A percentile compares a stretch with the other conserved stretches of the same genome.
These are phyloP conservation scores for Phialophora verrucosa DNA, from an alignment of 2,329 filamentous ascomycete genomes.

Conservation along the genomic window DNA sequence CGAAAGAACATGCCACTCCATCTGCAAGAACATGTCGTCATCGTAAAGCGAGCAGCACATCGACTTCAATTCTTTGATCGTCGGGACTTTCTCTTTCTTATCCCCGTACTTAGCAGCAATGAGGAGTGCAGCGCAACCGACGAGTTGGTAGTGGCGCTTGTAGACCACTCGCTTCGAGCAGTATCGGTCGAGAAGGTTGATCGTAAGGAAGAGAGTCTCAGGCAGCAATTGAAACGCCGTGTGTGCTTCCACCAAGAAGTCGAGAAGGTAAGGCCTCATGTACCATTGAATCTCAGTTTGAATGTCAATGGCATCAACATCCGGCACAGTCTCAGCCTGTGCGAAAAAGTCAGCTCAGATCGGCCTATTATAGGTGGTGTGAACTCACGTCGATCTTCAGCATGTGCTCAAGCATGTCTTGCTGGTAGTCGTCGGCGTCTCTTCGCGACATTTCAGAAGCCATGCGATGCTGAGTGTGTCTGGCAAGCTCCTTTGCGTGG, in stretches of 20 bases:
- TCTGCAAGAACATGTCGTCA: constrained; percentile 99
- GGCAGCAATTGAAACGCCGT: constrained; percentile 91
- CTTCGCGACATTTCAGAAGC: constrained; percentile 85
- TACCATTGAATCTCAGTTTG: constrained; percentile 99
- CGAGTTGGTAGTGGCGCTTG: constrained; percentile 98
- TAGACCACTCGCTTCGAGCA: constrained; percentile 97
- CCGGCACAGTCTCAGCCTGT: constrained; percentile 83
- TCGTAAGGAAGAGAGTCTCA: constrained; percentile 91
- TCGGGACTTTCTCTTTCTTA: constrained; percentile 97
- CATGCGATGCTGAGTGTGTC: constrained; percentile 84
- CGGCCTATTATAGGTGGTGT: constrained; percentile 35
- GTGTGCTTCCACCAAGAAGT: constrained; percentile 97
- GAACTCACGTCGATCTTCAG: constrained; percentile 80
- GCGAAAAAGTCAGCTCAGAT: constrained; percentile 12
- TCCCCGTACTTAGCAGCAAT: constrained; percentile 99
- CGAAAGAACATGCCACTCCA: constrained; percentile 99
- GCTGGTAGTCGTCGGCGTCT: constrained; percentile 87
- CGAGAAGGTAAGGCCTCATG: constrained; percentile 96
- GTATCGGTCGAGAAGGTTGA: constrained; percentile 96
- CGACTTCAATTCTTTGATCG: constrained; percentile 94
- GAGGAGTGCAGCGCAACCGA: constrained; percentile 91
- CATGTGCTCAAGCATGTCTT: constrained; percentile 94
- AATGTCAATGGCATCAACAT: constrained; percentile 97
- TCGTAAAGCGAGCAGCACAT: constrained; percentile 99
- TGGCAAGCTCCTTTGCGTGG: constrained; percentile 76